Conservation (phyloP, 495 filamentous ascomycete species). For the Daldinia caldariorum region DNA sequence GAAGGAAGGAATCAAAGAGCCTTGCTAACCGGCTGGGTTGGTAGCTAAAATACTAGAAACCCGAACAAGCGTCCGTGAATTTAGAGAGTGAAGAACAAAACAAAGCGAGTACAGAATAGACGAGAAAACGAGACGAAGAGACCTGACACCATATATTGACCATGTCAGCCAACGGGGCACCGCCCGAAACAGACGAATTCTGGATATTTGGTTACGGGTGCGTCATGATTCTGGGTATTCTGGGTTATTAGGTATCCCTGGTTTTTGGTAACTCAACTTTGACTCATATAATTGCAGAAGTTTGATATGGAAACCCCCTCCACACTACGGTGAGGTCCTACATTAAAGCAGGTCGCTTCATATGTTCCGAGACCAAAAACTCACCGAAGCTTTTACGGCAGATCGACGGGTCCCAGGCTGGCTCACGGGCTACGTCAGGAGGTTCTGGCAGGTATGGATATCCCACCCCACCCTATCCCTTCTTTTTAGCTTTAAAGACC, state of each 20-base stretch:
- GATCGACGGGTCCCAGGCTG: conserved; percentile 89
- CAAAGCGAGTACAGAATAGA: background rate
- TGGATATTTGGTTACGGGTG: conserved; percentile 96
- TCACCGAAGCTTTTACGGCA: conserved; percentile 50
- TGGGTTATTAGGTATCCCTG: too few relatives aligned
- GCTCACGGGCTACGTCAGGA: conserved; percentile 91
- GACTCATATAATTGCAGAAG: conserved; percentile 67
- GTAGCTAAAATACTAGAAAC: background rate
- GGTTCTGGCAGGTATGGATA: conserved; percentile 91
- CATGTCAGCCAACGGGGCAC: conserved; percentile 40
- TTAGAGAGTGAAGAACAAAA: background rate
- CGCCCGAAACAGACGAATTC: conserved; percentile 60
- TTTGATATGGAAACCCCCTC: conserved; percentile 98
- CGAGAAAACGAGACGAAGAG: background rate
- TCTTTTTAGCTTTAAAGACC: too few relatives aligned
- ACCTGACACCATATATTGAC: background rate
- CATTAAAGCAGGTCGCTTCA: background rate
- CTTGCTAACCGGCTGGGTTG: background rate
- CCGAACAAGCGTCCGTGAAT: background rate
- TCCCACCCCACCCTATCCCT: background rate
- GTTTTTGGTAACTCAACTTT: conserved; percentile 24
- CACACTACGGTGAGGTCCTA: conserved; percentile 76
- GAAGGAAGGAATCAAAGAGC: background rate
- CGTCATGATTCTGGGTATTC: conserved; percentile 29
- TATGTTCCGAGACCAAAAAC: conserved; percentile 13